Percentiles rank a stretch among this genome's conserved stretches.
These are phyloP conservation scores for Aspergillus eucalypticola DNA, from an alignment of 2,329 filamentous ascomycete species.

Conservation along the genomic window DNA sequence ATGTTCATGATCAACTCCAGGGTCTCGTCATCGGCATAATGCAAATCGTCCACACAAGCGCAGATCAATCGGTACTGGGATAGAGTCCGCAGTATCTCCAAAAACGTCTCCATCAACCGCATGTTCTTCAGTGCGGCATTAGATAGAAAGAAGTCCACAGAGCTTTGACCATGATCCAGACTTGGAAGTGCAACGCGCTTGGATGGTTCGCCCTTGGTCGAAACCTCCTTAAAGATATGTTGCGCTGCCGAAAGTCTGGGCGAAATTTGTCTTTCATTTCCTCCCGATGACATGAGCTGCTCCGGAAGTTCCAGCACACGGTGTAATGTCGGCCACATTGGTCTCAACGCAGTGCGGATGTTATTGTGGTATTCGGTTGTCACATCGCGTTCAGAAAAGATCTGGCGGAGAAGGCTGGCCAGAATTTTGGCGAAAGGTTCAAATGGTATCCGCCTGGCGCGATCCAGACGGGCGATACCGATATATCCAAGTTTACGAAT, in stretches of 20 bases:
- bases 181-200: slow-evolving; percentile 35
- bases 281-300: slow-evolving; percentile 55
- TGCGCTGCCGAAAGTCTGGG: slow-evolving; percentile 30
- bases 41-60: slow-evolving; percentile 83
- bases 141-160: slow-evolving; percentile 41
- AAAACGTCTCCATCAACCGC: slow-evolving; percentile 80
- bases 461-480: slow-evolving; percentile 61
- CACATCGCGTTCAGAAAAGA: slow-evolving; percentile 65
- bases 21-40: slow-evolving; percentile 87
- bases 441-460: slow-evolving; percentile 60
- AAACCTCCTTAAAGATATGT: slow-evolving; percentile 33
- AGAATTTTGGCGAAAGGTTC: slow-evolving; percentile 63
- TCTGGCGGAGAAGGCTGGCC: slow-evolving; percentile 62
- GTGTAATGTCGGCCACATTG: slow-evolving; percentile 60
- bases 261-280: slow-evolving; percentile 37
- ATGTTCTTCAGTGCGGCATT: slow-evolving; percentile 54
- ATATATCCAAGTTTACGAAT: slow-evolving; percentile 63
- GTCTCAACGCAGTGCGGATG: slow-evolving; percentile 56
- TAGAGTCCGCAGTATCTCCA: slow-evolving; percentile 81
- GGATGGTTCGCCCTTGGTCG: slow-evolving; percentile 31
- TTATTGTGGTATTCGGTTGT: slow-evolving; percentile 62
- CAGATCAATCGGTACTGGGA: slow-evolving; percentile 84
- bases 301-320: slow-evolving; percentile 65
- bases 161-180: slow-evolving; percentile 38
- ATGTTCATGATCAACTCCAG: slow-evolving; percentile 81